Evolutionary conservation across 2,329 filamentous ascomycete species (phyloP).

Genomic region (Thelonectria discophora): DNA sequence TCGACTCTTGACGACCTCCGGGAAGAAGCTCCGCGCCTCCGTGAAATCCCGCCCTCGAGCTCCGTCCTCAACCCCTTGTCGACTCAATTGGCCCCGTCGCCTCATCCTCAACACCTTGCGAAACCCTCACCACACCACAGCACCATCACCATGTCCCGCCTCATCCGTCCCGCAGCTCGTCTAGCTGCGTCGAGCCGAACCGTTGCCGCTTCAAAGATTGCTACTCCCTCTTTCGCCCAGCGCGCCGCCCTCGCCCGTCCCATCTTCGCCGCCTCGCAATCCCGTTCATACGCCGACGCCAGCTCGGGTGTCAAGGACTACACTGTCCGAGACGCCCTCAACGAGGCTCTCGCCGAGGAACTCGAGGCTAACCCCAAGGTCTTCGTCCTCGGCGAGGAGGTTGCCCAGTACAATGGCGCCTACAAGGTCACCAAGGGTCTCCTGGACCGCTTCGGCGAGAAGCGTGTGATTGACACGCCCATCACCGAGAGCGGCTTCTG

Average conservation of each 20-base stretch:
- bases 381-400: conserved; percentile 96
- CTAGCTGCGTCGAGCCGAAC: conserved; percentile 56
- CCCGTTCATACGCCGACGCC: conserved; percentile 64
- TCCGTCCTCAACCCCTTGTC: conserved; percentile 29
- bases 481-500: conserved; percentile 97
- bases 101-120: conserved; percentile 18
- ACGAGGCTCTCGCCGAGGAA: conserved; percentile 98
- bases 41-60: conserved; percentile 24
- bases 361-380: conserved; percentile 94
- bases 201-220: conserved; percentile 45
- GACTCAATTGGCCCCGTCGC: conserved; percentile 36
- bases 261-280: conserved; percentile 54
- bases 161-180: conserved; percentile 61
- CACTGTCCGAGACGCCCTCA: conserved; percentile 95
- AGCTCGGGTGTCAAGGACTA: conserved; percentile 80
- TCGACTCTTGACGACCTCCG: conserved; percentile 36
- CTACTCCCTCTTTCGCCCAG: conserved; percentile 50
- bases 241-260: conserved; percentile 50
- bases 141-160: conserved; percentile 57
- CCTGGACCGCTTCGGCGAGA: conserved; percentile 95
- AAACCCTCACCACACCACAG: conserved; percentile 15
- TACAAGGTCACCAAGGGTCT: conserved; percentile 99
- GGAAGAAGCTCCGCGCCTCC: conserved; percentile 40
- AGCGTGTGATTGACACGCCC: conserved; percentile 96
- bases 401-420: conserved; percentile 99